A percentile compares a stretch with the other conserved stretches of the same genome.
Conservation (phyloP, 2,329 filamentous ascomycete species). For the Apiospora rasikravindrae region DNA sequence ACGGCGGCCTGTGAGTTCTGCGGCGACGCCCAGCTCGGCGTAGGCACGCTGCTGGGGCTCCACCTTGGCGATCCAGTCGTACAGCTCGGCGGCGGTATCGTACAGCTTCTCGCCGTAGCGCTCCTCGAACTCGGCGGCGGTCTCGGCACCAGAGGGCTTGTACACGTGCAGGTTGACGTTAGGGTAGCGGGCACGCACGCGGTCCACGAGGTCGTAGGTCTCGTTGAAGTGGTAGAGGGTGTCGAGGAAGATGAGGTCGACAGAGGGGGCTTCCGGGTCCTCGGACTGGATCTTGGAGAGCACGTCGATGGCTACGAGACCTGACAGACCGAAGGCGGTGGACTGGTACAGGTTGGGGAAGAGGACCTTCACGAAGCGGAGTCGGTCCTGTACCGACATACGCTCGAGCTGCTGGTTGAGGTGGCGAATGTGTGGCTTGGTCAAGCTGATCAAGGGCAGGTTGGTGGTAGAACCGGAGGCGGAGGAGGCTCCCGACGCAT, state of each 20-base stretch:
- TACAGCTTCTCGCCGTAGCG: slow-evolving; percentile 85
- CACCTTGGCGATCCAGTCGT: slow-evolving; percentile 97
- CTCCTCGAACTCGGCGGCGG: slow-evolving; percentile 76
- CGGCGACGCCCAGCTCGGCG: slow-evolving; percentile 82
- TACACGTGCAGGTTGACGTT: slow-evolving; percentile 84
- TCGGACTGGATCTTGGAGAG: slow-evolving; percentile 74
- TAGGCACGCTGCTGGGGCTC: slow-evolving; percentile 95
- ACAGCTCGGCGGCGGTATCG: slow-evolving; percentile 84
- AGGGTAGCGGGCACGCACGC: slow-evolving; percentile 77
- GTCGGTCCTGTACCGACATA: slow-evolving; percentile 87
- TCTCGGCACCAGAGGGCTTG: slow-evolving; percentile 80
- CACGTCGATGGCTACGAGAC: slow-evolving; percentile 85
- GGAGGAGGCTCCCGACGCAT: slow-evolving; percentile 68
- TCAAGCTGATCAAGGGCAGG: slow-evolving; percentile 82
- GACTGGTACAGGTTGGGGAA: slow-evolving; percentile 90
- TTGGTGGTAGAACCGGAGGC: slow-evolving; percentile 65
- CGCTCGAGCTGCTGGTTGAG: slow-evolving; percentile 88
- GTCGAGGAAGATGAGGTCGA: slow-evolving; percentile 81
- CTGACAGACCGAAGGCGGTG: slow-evolving; percentile 81
- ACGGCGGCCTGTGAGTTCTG: slow-evolving; percentile 89
- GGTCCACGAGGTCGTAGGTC: slow-evolving; percentile 75
- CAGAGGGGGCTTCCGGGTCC: slow-evolving; percentile 62
- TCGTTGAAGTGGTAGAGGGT: slow-evolving; percentile 83
- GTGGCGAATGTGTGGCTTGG: slow-evolving; percentile 84
- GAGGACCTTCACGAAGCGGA: slow-evolving; percentile 89